Evolutionary conservation across 208 protist genomes (phyloP).

Genomic region (Leishmania martiniquensis): DNA sequence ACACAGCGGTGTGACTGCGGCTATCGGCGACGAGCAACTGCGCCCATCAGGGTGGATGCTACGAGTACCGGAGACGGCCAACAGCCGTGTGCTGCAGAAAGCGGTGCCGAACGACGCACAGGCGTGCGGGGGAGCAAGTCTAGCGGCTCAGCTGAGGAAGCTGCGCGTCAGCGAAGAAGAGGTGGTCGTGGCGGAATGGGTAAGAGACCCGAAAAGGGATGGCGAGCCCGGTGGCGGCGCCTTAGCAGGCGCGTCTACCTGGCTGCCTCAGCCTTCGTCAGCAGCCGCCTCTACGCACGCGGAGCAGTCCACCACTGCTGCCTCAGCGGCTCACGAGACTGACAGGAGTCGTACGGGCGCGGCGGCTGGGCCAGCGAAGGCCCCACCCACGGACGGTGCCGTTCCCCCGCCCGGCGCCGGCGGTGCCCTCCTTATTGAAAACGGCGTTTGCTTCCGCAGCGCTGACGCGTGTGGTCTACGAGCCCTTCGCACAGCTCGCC

Average conservation of each 20-base stretch:
- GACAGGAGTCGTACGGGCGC: neutral
- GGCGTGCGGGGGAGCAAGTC: constrained; percentile 6
- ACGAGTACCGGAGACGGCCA: constrained; percentile 16
- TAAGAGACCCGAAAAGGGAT: neutral
- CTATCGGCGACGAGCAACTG: neutral
- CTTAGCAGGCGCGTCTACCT: neutral
- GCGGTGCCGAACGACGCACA: constrained; percentile 1
- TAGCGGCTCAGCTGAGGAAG: constrained; percentile 24
- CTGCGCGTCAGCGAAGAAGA: constrained; percentile 40
- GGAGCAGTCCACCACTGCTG: neutral
- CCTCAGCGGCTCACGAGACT: neutral
- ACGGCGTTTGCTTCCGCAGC: constrained; percentile 62
- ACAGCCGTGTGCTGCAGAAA: constrained; percentile 21
- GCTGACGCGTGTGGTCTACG: constrained; percentile 54
- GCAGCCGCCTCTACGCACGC: neutral
- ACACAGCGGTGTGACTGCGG: neutral
- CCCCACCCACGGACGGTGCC: neutral
- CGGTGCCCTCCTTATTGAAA: constrained; percentile 54
- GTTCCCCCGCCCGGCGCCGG: neutral
- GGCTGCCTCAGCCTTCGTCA: constrained; percentile 4
- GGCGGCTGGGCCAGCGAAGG: neutral
- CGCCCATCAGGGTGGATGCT: constrained; percentile 5
- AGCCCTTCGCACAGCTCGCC: constrained; percentile 61
- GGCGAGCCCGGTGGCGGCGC: neutral
- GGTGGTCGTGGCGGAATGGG: constrained; percentile 55